Conservation (phyloP, 2,329 filamentous ascomycete species). For the Claviceps capensis region DNA sequence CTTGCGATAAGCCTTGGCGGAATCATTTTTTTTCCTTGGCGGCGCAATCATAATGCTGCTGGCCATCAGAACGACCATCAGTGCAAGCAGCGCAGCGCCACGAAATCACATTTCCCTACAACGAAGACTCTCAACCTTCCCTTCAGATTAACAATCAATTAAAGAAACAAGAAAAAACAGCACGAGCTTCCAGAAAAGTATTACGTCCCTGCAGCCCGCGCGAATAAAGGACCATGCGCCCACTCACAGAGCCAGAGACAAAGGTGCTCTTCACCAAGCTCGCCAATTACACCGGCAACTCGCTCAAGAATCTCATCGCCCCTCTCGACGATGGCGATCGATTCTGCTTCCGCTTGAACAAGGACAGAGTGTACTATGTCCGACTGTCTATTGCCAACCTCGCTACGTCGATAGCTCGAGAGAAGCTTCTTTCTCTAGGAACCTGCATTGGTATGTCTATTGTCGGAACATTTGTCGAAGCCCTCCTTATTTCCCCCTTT, state of each 20-base stretch:
- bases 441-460: slow-evolving; percentile 53
- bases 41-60: background rate
- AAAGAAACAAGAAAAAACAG: background rate
- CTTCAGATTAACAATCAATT: background rate
- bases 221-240: slow-evolving; percentile 45
- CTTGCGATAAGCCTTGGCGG: slow-evolving; percentile 2
- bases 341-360: slow-evolving; percentile 74
- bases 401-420: slow-evolving; percentile 70
- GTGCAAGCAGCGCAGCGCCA: background rate
- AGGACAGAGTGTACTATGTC: slow-evolving; percentile 82
- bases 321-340: slow-evolving; percentile 60
- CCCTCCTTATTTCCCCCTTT: background rate
- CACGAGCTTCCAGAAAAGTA: background rate
- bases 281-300: slow-evolving; percentile 81
- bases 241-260: slow-evolving; percentile 67
- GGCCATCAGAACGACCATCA: background rate
- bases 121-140: background rate
- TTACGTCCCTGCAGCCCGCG: no score
- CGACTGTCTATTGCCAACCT: slow-evolving; percentile 81
- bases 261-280: slow-evolving; percentile 83
- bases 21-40: slow-evolving; percentile 1
- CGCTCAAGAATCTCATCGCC: slow-evolving; percentile 72
- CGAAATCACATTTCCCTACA: background rate
- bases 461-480: no score
- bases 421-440: slow-evolving; percentile 74